phyloP scores from a whole-genome alignment of 257 asterid species.

The Eustoma russellianum region DNA sequence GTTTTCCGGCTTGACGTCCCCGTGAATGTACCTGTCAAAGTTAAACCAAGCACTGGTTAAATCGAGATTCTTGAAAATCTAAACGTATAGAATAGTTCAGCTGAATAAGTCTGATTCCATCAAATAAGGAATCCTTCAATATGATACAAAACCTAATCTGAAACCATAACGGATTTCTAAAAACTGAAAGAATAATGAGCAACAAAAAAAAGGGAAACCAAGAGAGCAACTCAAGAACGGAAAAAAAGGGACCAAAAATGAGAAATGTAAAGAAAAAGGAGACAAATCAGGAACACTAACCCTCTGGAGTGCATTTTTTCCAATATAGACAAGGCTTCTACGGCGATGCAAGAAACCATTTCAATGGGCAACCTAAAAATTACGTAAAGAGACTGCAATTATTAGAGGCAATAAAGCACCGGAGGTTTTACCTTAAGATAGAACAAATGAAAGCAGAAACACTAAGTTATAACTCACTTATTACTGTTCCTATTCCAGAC shows the following conservation, averaged over 20 bases:
- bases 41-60: neutral
- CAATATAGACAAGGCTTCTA: slow-evolving; percentile 80
- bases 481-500: slow-evolving; percentile 70
- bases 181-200: neutral
- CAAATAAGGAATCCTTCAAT: neutral
- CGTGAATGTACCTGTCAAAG: slow-evolving; percentile 69
- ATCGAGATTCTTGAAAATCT: no score
- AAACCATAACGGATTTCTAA: neutral
- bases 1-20: slow-evolving; percentile 94
- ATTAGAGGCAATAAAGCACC: neutral
- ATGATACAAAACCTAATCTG: neutral
- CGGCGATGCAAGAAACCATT: slow-evolving; percentile 92
- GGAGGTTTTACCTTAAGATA: neutral
- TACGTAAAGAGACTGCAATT: neutral
- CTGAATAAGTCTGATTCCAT: neutral
- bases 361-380: slow-evolving; percentile 71
- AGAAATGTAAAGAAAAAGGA: neutral
- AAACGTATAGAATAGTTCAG: neutral
- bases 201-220: neutral
- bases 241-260: neutral
- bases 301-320: slow-evolving; percentile 82
- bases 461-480: slow-evolving; percentile 27
- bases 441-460: neutral
- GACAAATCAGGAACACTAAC: slow-evolving; percentile 25
- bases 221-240: neutral